Conservation (phyloP, 2,329 filamentous ascomycete species). For the Lecanicillium sp. region DNA sequence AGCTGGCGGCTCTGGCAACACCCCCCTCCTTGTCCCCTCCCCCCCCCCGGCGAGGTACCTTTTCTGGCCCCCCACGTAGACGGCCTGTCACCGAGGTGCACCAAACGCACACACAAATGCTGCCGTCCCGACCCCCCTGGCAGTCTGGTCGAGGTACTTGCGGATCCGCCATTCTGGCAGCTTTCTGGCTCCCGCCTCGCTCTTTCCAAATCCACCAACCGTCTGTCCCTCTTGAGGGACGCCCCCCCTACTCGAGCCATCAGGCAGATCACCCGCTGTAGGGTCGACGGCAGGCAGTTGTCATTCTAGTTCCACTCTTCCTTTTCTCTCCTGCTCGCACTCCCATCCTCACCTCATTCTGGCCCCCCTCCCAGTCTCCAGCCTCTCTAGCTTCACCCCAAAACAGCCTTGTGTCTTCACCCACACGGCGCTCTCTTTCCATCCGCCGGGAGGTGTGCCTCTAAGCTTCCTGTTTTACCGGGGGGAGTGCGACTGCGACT, state of each 20-base stretch:
- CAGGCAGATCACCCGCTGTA: constrained; percentile 1
- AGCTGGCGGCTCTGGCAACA: too few species aligned
- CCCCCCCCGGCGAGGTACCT: neutral
- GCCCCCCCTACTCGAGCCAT: neutral
- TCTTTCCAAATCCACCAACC: constrained; percentile 3
- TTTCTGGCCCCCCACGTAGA: neutral
- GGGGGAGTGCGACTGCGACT: neutral
- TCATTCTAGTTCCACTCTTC: neutral
- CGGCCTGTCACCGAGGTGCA: neutral
- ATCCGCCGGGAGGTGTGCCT: constrained; percentile 9
- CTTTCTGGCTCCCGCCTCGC: neutral
- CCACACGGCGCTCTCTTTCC: too few species aligned
- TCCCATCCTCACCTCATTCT: neutral
- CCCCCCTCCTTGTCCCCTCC: too few species aligned
- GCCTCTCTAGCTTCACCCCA: neutral
- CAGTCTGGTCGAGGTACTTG: neutral
- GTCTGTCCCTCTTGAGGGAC: neutral
- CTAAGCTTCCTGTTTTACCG: neutral
- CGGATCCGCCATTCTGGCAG: neutral
- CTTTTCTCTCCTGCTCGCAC: neutral
- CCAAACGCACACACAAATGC: neutral
- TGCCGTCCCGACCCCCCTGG: constrained; percentile 9
- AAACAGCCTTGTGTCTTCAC: constrained; percentile 9
- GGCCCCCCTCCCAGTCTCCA: neutral
- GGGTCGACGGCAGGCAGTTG: neutral